Conservation (phyloP, 2,329 filamentous ascomycete genomes). For the Beauveria sp. region DNA sequence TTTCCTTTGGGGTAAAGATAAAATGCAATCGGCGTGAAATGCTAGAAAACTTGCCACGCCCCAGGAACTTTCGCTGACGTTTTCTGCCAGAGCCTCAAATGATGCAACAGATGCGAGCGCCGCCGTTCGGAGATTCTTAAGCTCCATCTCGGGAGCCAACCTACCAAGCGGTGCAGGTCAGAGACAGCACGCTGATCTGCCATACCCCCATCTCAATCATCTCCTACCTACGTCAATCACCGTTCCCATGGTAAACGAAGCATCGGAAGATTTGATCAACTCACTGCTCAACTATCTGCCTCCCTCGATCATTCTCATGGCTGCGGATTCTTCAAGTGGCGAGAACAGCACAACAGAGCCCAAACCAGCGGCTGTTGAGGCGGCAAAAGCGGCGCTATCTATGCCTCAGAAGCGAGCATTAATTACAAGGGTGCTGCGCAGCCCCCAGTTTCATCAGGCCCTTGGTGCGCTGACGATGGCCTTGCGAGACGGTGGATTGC, state of each 20-base stretch:
- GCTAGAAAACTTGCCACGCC: background rate
- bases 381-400: slow-evolving; percentile 66
- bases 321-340: slow-evolving; percentile 54
- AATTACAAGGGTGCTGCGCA: slow-evolving; percentile 73
- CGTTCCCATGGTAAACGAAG: slow-evolving; percentile 62
- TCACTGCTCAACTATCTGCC: slow-evolving; percentile 72
- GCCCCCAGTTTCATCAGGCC: slow-evolving; percentile 86
- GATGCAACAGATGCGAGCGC: slow-evolving; percentile 61
- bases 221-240: slow-evolving; percentile 73
- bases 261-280: slow-evolving; percentile 61
- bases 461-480: slow-evolving; percentile 79
- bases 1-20: slow-evolving; percentile 5
- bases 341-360: slow-evolving; percentile 56
- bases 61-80: slow-evolving; percentile 32
- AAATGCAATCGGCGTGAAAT: slow-evolving; percentile 9
- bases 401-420: slow-evolving; percentile 72
- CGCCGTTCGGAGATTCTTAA: slow-evolving; percentile 81
- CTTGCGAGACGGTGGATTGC: slow-evolving; percentile 80
- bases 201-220: slow-evolving; percentile 79
- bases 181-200: slow-evolving; percentile 39
- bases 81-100: slow-evolving; percentile 46
- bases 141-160: slow-evolving; percentile 62
- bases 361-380: slow-evolving; percentile 58
- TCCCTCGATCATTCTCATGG: slow-evolving; percentile 67
- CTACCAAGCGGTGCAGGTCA: slow-evolving; percentile 29